phyloP scores from a whole-genome alignment of 1,139 yeast species.

The Citeromyces siamensis region DNA sequence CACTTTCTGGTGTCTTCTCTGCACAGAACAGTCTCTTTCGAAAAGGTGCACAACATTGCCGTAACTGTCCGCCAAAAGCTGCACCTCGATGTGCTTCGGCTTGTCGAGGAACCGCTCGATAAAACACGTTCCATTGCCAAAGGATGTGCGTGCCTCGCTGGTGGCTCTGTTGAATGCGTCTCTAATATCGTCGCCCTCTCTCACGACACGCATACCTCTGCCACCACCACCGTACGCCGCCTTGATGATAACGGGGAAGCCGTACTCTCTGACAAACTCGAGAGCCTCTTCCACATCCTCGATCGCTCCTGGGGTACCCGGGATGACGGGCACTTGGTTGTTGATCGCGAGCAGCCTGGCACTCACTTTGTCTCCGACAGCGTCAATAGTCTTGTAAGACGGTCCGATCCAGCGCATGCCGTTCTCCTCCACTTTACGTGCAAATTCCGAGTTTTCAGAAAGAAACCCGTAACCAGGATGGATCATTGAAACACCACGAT shows the following conservation, averaged over 20 bases:
- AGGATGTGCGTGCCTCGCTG: conserved; percentile 88
- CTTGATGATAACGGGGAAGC: conserved; percentile 93
- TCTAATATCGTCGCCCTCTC: conserved; percentile 86
- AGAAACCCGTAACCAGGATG: conserved; percentile 98
- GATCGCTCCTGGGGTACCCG: conserved; percentile 98
- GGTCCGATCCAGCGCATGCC: conserved; percentile 99
- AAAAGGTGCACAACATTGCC: conserved; percentile 94
- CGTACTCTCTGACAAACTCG: conserved; percentile 68
- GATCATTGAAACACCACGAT: conserved; percentile 86
- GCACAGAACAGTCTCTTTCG: conserved; percentile 98
- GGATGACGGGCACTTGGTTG: conserved; percentile 86
- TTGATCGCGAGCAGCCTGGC: conserved; percentile 80
- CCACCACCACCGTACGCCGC: conserved; percentile 99
- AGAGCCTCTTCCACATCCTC: conserved; percentile 67
- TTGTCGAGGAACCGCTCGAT: conserved; percentile 90
- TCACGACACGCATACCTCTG: conserved; percentile 98
- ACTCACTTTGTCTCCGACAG: conserved; percentile 97
- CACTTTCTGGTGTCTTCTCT: conserved; percentile 98
- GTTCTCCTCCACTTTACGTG: conserved; percentile 77
- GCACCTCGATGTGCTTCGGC: conserved; percentile 98
- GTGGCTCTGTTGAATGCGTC: conserved; percentile 94
- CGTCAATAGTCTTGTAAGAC: conserved; percentile 72
- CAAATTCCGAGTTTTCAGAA: conserved; percentile 91
- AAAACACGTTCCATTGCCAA: conserved; percentile 97
- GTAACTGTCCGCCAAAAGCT: conserved; percentile 82